Evolutionary conservation across 768 basidiomycete genomes (phyloP), one percentile per base, ranked within the genome.

Genomic region (Dacryopinax primogenitus): DNA sequence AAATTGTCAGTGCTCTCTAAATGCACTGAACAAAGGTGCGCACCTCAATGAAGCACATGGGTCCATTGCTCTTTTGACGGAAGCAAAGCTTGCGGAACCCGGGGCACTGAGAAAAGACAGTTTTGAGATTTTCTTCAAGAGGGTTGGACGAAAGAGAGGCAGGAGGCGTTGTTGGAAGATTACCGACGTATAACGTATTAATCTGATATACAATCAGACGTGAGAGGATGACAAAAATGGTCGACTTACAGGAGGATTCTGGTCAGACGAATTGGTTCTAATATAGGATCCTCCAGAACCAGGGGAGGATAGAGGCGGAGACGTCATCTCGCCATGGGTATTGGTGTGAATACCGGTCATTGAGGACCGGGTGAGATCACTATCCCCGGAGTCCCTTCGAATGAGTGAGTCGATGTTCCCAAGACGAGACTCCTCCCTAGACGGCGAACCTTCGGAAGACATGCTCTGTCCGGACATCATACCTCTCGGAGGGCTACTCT

Each of bases 21-120:
- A n/a, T 16, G 11, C n/a, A 23, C 34, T 47, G 36, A 64, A 4
- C 58, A 4, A 63, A 58, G 30, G 68, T 71, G 68, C 74, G 28
- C 71, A 92, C 91, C 85, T 99, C 96, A 47, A 98, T 93, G 74
- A 98, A 98, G 75, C 96, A 98, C 94, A 98, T 98, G 7, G 95
- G 95, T 0, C 96, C 94, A 70, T 94, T 94, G 73, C 84, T 90
- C 78, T 99, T 99, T 72, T 95, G 92, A 63, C 94, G 81, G 79
- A 93, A 98, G 72, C 87, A 92, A 68, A 99, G 81, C 70, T 94
- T 89, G 66, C 91, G 87, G 76, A 86, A 99, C 1, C 96, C 96
- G 2, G 84, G 82, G 44, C 86, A 87, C 33, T 79, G 79, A 32
- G 82, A 80, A 75, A 99, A 99, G 58, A 96, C 77, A 37, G 86